Evolutionary conservation across 768 basidiomycete genomes (phyloP).

Genomic region (Tricholoma flavovirens): DNA sequence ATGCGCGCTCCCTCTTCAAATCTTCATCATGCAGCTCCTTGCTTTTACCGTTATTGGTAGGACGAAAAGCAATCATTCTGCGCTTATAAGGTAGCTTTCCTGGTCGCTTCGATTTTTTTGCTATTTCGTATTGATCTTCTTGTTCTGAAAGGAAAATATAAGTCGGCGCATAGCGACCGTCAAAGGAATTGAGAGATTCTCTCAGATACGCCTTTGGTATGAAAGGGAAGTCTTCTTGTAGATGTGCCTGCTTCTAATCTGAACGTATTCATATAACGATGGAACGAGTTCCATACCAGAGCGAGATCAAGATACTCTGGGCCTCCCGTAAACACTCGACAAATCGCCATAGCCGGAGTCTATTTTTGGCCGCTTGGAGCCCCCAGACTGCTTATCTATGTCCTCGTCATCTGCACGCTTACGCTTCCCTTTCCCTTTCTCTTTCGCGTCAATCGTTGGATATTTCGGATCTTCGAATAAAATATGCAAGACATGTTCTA

Average conservation of each 20-base stretch:
- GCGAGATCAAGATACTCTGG: slow-evolving; percentile 44
- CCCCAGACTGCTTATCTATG: neutral
- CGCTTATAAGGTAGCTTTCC: slow-evolving; percentile 26
- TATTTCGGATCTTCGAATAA: slow-evolving; percentile 60
- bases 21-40: slow-evolving; percentile 37
- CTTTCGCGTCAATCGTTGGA: slow-evolving; percentile 42
- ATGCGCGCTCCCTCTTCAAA: slow-evolving; percentile 32
- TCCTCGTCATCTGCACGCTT: slow-evolving; percentile 28
- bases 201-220: slow-evolving; percentile 46
- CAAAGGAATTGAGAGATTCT: slow-evolving; percentile 23
- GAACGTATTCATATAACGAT: neutral
- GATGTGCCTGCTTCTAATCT: slow-evolving; percentile 33
- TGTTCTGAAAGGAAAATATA: slow-evolving; percentile 38
- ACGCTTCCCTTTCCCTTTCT: slow-evolving; percentile 28
- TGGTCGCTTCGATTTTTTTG: slow-evolving; percentile 6
- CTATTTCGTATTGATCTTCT: slow-evolving; percentile 14
- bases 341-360: slow-evolving; percentile 43
- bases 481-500: slow-evolving; percentile 50
- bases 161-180: slow-evolving; percentile 50
- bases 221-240: slow-evolving; percentile 44
- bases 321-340: slow-evolving; percentile 38
- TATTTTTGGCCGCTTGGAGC: slow-evolving; percentile 35
- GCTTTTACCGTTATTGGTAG: slow-evolving; percentile 37
- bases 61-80: slow-evolving; percentile 23
- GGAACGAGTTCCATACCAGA: slow-evolving; percentile 33